Conservation (phyloP, 2,329 filamentous ascomycete species). For the Amauroascus verrucosus region DNA sequence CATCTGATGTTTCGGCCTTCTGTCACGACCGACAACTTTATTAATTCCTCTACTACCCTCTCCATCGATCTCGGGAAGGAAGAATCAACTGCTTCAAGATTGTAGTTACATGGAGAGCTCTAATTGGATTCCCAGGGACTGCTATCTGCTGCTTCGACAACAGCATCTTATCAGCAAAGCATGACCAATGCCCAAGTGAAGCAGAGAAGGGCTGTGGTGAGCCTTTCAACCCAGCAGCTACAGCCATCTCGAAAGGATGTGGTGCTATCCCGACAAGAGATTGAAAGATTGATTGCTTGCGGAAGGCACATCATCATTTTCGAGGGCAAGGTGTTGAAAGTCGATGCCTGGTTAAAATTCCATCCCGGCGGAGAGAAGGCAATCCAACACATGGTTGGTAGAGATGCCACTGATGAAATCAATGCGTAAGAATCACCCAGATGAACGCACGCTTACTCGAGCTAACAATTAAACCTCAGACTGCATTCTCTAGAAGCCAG, state of each 20-base stretch:
- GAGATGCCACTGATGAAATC: constrained; percentile 90
- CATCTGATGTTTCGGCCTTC: too few species aligned
- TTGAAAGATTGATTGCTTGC: constrained; percentile 74
- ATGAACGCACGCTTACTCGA: neutral
- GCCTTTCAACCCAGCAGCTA: neutral
- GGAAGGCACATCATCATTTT: constrained; percentile 72
- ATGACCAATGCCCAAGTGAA: neutral
- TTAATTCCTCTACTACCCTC: too few species aligned
- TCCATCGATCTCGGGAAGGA: neutral
- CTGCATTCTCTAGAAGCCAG: constrained; percentile 73
- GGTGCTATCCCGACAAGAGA: constrained; percentile 51
- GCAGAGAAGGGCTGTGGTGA: neutral
- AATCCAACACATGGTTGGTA: constrained; percentile 85
- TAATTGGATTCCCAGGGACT: neutral
- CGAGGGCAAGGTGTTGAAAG: constrained; percentile 70
- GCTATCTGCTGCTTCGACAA: neutral
- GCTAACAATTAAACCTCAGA: constrained; percentile 36
- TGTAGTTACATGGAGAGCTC: neutral
- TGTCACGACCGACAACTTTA: too few species aligned
- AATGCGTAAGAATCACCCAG: constrained; percentile 54
- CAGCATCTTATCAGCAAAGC: too few species aligned
- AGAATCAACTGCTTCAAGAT: neutral
- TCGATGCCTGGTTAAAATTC: constrained; percentile 77
- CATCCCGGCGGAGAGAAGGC: constrained; percentile 89
- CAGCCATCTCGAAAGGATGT: constrained; percentile 34